Base-by-base conservation (phyloP, 306 rosid species). In the Herpetospermum pedunculosum region DNA sequence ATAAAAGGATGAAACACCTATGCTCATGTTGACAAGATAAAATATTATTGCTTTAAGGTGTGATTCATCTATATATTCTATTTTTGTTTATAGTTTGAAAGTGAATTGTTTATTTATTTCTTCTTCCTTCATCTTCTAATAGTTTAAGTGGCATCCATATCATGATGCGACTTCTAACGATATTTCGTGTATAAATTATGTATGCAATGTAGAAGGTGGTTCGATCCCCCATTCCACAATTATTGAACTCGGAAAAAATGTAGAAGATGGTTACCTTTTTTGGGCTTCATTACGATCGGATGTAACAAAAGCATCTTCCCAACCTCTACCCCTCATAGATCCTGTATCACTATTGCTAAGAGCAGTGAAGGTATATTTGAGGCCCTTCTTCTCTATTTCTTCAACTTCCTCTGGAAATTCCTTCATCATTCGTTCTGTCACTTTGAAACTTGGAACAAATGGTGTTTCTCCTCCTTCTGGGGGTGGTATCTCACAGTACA, bases 401-500 rank as follows among this genome's bases (percentile, higher is more conserved):
- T 84, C 79, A 63, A 89, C 94, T 25, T 38, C 83, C 64, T 89
- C 87, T 2, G 92, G 90, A n/a, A 88, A 85, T 85, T 92, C 96
- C 77, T 92, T 71, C 40, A 83, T 3, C 94, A 89, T 92, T 48
- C 75, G 77, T 54, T 92, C 89, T 3, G 96, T 83, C 55, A 92
- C 86, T 65, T 63, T 47, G 82, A 92, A 92, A 77, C 97, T 89
- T 23, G 96, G 96, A 76, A 92, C 96, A 64, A 92, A 75, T 1
- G 96, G 96, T 3, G 97, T 92, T 71, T 89, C 77, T 80, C 97
- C 96, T 18, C 97, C 97, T 81, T 89, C 89, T 0, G 94, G 94
- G 4, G 96, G 94, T 7, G 96, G 94, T 74, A 83, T 83, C 84
- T 92, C 97, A 67, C 96, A 89, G 74, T 81, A 92, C 25, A 89